Evolutionary conservation across 768 basidiomycete genomes (phyloP).

Genomic region (Gautieria morchelliformis): DNA sequence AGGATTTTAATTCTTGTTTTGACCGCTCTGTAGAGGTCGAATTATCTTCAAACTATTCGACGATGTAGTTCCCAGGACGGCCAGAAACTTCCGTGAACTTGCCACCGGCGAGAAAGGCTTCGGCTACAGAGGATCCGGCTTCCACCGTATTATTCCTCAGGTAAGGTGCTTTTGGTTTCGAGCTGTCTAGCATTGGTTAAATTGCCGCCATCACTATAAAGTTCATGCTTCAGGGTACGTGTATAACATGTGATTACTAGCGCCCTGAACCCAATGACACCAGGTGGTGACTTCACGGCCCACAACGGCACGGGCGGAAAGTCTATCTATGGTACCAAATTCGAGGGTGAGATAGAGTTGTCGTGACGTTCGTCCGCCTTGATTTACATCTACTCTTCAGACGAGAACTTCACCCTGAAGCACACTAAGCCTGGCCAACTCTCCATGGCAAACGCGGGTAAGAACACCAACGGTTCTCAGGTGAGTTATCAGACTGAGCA

Average conservation of each 20-base stretch:
- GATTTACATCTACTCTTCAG: constrained; percentile 20
- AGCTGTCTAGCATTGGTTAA: not conserved
- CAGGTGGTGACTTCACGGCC: constrained; percentile 68
- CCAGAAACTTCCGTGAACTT: constrained; percentile 83
- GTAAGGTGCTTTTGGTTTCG: not conserved
- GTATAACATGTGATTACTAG: constrained; percentile 22
- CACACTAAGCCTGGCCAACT: constrained; percentile 60
- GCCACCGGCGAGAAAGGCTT: constrained; percentile 66
- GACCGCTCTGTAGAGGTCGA: constrained; percentile 30
- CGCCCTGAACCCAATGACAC: not conserved
- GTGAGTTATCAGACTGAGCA: constrained; percentile 21
- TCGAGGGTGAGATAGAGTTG: constrained; percentile 41
- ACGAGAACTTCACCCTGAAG: constrained; percentile 61
- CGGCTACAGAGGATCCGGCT: constrained; percentile 56
- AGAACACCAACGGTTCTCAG: constrained; percentile 74
- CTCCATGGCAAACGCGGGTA: constrained; percentile 85
- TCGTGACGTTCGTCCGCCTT: not conserved
- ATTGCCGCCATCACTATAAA: constrained; percentile 5
- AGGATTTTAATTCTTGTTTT: not conserved
- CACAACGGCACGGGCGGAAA: constrained; percentile 74
- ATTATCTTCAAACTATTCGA: constrained; percentile 85
- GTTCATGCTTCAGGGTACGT: constrained; percentile 69
- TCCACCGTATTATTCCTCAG: constrained; percentile 46
- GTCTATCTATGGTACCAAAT: constrained; percentile 78
- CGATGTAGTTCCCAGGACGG: constrained; percentile 62